These are phyloP conservation scores for Cantharellus anzutake DNA, from an alignment of 768 basidiomycete genomes.

Conservation along the genomic window DNA sequence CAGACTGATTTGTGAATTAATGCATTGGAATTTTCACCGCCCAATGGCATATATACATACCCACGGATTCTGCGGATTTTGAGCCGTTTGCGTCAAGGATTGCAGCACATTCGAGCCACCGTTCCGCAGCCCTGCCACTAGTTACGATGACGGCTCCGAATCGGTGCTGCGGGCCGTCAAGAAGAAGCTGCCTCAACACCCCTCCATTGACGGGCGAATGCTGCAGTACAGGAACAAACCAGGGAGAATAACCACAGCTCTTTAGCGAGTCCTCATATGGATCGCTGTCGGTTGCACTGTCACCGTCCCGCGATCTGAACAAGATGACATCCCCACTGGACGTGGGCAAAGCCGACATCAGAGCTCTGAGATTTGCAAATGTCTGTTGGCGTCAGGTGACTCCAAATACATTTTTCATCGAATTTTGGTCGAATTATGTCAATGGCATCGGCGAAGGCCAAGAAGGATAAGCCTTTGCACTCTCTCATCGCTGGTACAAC, in stretches of 20 bases:
- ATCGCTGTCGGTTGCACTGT: neutral
- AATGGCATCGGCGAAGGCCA: slow-evolving; percentile 7
- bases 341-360: neutral
- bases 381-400: neutral
- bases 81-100: no score
- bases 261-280: slow-evolving; percentile 35
- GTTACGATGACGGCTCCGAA: slow-evolving; percentile 56
- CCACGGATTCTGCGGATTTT: no score
- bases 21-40: no score
- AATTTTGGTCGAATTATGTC: neutral
- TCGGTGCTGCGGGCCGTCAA: slow-evolving; percentile 18
- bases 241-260: slow-evolving; percentile 28
- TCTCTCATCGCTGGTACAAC: slow-evolving; percentile 81
- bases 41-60: no score
- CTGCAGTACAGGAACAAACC: slow-evolving; percentile 56
- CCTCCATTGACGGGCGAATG: slow-evolving; percentile 35
- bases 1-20: slow-evolving; percentile 12
- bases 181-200: slow-evolving; percentile 25
- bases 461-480: slow-evolving; percentile 68
- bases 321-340: neutral
- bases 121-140: slow-evolving; percentile 58
- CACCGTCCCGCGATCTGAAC: neutral
- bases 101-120: slow-evolving; percentile 24
- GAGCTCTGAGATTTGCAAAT: neutral
- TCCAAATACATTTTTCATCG: no score